These are phyloP conservation scores for Trichoderma atrobrunneum DNA, from an alignment of 2,329 filamentous ascomycete species.

Conservation along the genomic window DNA sequence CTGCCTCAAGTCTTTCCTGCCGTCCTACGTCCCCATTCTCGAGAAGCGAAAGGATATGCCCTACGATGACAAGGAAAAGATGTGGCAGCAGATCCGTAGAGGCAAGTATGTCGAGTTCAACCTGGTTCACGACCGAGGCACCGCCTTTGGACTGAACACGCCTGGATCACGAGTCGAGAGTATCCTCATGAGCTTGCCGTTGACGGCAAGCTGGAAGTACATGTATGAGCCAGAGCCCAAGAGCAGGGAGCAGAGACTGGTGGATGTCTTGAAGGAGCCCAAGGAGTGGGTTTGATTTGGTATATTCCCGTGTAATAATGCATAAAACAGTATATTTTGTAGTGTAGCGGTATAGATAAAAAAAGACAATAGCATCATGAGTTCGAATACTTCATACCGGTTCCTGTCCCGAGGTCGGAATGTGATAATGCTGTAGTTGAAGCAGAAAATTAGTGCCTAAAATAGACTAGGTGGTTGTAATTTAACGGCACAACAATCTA, in stretches of 20 bases:
- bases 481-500: not conserved
- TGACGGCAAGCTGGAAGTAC: constrained; percentile 92
- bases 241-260: constrained; percentile 73
- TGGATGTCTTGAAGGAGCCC: constrained; percentile 66
- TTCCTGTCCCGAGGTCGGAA: not conserved
- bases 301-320: not conserved
- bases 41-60: constrained; percentile 88
- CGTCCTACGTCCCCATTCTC: constrained; percentile 86
- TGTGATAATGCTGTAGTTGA: not conserved
- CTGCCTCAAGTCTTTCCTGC: constrained; percentile 81
- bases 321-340: not conserved
- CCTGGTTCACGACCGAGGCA: constrained; percentile 92
- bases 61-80: constrained; percentile 80
- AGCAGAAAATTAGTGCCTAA: not conserved
- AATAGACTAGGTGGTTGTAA: not conserved
- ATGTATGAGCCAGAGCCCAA: constrained; percentile 82
- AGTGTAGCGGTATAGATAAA: constrained; percentile 6
- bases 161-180: constrained; percentile 91
- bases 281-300: constrained; percentile 61
- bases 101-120: constrained; percentile 99
- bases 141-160: constrained; percentile 89
- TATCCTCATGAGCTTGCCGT: constrained; percentile 93
- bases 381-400: not conserved
- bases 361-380: not conserved
- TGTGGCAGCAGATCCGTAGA: constrained; percentile 92